Evolutionary conservation across 768 basidiomycete species (phyloP), one percentile per base, ranked within the genome.

Genomic region (Mycena vitilis): DNA sequence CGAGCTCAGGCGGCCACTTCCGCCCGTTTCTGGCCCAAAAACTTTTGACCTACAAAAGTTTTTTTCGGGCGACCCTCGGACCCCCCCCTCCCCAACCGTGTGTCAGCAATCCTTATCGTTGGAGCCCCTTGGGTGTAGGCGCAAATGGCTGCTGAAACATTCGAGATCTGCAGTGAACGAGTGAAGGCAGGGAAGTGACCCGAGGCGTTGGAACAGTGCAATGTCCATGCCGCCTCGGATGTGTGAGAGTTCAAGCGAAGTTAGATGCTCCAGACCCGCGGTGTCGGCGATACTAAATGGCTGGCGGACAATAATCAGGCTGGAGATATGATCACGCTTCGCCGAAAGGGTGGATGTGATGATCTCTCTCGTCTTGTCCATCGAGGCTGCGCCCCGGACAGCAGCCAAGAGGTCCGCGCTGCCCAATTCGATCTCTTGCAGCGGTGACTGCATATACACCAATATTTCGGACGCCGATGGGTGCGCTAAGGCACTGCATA

Each of bases 401-500:
- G 15, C 20, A 18, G 13, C 30, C 57, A 44, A 34, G 40, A 37
- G 18, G 55, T 10, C n/a, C 36, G 11, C 55, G 55, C 37, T 38
- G 38, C 40, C 10, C 6, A 63, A 30, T 34, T 63, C 53, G 25
- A 55, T 13, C 30, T 15, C 10, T 0, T 23, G 62, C 30, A 63
- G 30, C n/a, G 62, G 63, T 20, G 63, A 63, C 34, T 63, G 53
- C 63, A 56, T 47, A 34, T 63, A 63, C n/a, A 63, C 22, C n/a
- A 63, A 6, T 8, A 13, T 23, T 30, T 63, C 63, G 18, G 63
- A 45, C 10, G 53, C 53, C 9, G 53, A 36, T 42, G 51, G 49
- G 23, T 18, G 40, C 40, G 40, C 51, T 22, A 37, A 30, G n/a
- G 44, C 23, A n/a, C 45, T 20, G 52, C 25, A 63, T 37, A 11